Percentiles rank a stretch among this genome's conserved stretches.
These are phyloP conservation scores for Tulasnella calospora DNA, from an alignment of 768 basidiomycete species.

Conservation along the genomic window DNA sequence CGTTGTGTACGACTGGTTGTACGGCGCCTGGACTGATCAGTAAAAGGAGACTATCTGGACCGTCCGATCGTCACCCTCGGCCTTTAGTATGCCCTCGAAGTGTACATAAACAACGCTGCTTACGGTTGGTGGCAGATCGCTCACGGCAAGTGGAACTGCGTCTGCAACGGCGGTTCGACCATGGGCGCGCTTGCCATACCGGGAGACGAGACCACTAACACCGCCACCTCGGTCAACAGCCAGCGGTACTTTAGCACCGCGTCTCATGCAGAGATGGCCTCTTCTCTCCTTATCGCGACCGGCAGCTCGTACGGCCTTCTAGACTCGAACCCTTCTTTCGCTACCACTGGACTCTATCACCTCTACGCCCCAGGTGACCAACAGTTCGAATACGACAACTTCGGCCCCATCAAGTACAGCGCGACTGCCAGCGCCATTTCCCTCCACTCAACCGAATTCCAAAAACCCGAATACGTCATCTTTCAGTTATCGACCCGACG, in stretches of 20 bases:
- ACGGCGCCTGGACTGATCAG: too few relatives aligned
- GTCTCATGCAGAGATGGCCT: too few relatives aligned
- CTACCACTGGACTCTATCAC: constrained; percentile 81
- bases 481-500: constrained; percentile 90
- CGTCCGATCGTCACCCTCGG: constrained; percentile 70
- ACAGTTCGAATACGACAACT: constrained; percentile 73
- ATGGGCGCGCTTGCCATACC: too few relatives aligned
- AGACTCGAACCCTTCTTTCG: too few relatives aligned
- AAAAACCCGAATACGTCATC: constrained; percentile 68
- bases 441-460: too few relatives aligned
- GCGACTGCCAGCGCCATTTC: constrained; percentile 88
- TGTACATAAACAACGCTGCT: constrained; percentile 42
- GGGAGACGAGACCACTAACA: too few relatives aligned
- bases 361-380: constrained; percentile 70
- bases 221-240: constrained; percentile 64
- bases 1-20: constrained; percentile 94
- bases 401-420: constrained; percentile 91
- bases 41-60: constrained; percentile 58
- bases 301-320: too few relatives aligned
- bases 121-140: constrained; percentile 75
- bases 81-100: too few relatives aligned
- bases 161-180: too few relatives aligned
- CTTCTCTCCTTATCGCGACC: too few relatives aligned
- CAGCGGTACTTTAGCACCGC: constrained; percentile 81
- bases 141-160: constrained; percentile 96